Base-by-base conservation (phyloP, 164 flowering plant species). In the Vitis amurensis region DNA sequence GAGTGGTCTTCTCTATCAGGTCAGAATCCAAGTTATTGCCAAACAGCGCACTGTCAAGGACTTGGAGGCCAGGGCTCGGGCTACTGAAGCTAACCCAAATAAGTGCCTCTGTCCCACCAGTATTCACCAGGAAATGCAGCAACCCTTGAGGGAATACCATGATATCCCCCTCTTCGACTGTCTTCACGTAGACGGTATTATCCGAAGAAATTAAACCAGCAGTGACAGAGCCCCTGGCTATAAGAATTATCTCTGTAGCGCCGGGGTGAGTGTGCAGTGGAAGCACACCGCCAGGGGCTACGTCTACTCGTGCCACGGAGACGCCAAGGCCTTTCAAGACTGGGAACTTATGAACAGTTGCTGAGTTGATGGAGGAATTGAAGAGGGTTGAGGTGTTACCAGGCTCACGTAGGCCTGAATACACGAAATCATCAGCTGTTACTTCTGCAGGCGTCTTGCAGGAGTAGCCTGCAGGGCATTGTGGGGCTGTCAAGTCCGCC, bases 191-290 rank as follows among this genome's bases (percentile, higher is more conserved):
- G 2, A 77, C 82, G 3, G 50, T 3, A 55, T 83, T 80, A 1
- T 77, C 78, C 1, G 78, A 73, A 8, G 82, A 76, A 7, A 83
- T 66, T 58, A 86, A 83, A 1, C 85, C 89, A 2, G 83, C 79
- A 17, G 17, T 10, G 23, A 85, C 67, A 0, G 53, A 1, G 2
- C 89, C 89, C 27, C 80, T 63, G 1, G 69, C 19, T 7, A 86
- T 80, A 47, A 74, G 2, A 9, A 82, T 74, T 0, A 81, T 2
- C 58, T 86, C 87, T 0, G 80, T 55, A 0, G 68, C 89, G n/a
- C 73, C 74, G 0, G 87, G 85, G 75, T 86, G 89, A 2, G 81
- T 81, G 80, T 85, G 89, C 69, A 81, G 56, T 14, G 89, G 89
- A n/a, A 82, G n/a, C 1, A 85, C 83, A 3, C 88, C 88, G 1